These are phyloP conservation scores for Clarireedia monteithiana DNA, from an alignment of 2,329 filamentous ascomycete species.

Conservation along the genomic window DNA sequence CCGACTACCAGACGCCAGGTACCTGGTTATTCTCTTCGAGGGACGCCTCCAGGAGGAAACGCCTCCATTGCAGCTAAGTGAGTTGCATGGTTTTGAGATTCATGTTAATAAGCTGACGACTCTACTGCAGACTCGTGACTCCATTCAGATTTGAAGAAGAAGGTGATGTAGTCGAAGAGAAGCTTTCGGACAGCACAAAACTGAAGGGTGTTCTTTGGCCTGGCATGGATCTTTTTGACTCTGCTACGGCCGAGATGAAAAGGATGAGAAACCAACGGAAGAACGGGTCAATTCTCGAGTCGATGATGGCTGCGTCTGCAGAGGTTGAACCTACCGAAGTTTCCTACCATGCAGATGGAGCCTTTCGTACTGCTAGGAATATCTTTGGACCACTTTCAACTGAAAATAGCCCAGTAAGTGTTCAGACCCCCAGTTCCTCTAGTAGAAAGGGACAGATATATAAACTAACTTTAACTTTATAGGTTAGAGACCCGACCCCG, in stretches of 20 bases:
- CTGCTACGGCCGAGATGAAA: slow-evolving; percentile 65
- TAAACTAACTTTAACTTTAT: neutral
- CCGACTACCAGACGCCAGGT: slow-evolving; percentile 23
- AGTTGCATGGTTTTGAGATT: neutral
- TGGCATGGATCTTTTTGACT: slow-evolving; percentile 76
- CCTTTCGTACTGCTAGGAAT: slow-evolving; percentile 44
- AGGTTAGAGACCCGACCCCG: slow-evolving; percentile 17
- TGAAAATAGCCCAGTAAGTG: slow-evolving; percentile 42
- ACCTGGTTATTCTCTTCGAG: slow-evolving; percentile 19
- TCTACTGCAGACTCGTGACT: slow-evolving; percentile 17
- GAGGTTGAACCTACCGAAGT: slow-evolving; percentile 56
- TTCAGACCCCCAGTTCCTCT: neutral
- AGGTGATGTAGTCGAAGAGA: slow-evolving; percentile 17
- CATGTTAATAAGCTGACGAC: neutral
- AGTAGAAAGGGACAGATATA: too few species aligned
- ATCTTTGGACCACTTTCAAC: slow-evolving; percentile 53
- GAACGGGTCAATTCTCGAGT: slow-evolving; percentile 59
- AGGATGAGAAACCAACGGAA: slow-evolving; percentile 74
- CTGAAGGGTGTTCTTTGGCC: slow-evolving; percentile 70
- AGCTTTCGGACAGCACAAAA: slow-evolving; percentile 24
- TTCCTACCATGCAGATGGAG: slow-evolving; percentile 49
- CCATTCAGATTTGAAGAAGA: slow-evolving; percentile 16
- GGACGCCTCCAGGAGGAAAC: slow-evolving; percentile 2
- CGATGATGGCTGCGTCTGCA: slow-evolving; percentile 57
- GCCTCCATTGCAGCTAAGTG: slow-evolving; percentile 21